Conservation (phyloP, 306 rosid species). For the Vigna hirtella region DNA sequence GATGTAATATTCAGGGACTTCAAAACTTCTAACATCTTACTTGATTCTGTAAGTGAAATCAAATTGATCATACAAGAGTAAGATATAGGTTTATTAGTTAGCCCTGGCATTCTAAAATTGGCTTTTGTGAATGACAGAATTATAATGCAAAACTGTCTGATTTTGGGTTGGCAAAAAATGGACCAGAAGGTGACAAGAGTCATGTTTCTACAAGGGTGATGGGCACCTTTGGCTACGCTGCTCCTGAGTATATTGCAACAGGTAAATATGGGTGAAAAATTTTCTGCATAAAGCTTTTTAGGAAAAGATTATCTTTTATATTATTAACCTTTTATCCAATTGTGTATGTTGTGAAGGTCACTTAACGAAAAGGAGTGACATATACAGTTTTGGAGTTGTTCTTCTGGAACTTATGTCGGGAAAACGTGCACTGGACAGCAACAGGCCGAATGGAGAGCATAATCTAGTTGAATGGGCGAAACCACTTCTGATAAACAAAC, state of each 20-base stretch:
- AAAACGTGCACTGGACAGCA: slow-evolving; percentile 73
- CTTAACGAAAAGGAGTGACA: slow-evolving; percentile 83
- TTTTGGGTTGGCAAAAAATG: slow-evolving; percentile 95
- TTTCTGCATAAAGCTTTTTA: too few species aligned
- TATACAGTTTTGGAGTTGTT: slow-evolving; percentile 93
- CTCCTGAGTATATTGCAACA: slow-evolving; percentile 94
- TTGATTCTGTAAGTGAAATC: slow-evolving; percentile 71
- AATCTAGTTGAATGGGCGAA: slow-evolving; percentile 85
- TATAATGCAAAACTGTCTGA: slow-evolving; percentile 89
- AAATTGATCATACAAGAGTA: slow-evolving; percentile 27
- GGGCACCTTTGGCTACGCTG: slow-evolving; percentile 95
- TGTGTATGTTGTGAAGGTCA: slow-evolving; percentile 67
- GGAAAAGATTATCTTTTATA: not conserved
- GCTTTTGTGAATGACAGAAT: slow-evolving; percentile 55
- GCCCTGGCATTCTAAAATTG: slow-evolving; percentile 41
- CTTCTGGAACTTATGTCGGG: slow-evolving; percentile 83
- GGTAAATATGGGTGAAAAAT: slow-evolving; percentile 47
- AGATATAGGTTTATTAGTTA: slow-evolving; percentile 26
- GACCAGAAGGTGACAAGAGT: slow-evolving; percentile 82
- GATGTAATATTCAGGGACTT: slow-evolving; percentile 90
- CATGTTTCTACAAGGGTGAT: slow-evolving; percentile 93
- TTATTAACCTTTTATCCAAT: slow-evolving; percentile 34
- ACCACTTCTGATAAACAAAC: slow-evolving; percentile 74
- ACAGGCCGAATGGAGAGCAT: slow-evolving; percentile 77
- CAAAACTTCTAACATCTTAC: slow-evolving; percentile 83